Evolutionary conservation across 768 basidiomycete genomes (phyloP).

Genomic region (Leccinum boreale): DNA sequence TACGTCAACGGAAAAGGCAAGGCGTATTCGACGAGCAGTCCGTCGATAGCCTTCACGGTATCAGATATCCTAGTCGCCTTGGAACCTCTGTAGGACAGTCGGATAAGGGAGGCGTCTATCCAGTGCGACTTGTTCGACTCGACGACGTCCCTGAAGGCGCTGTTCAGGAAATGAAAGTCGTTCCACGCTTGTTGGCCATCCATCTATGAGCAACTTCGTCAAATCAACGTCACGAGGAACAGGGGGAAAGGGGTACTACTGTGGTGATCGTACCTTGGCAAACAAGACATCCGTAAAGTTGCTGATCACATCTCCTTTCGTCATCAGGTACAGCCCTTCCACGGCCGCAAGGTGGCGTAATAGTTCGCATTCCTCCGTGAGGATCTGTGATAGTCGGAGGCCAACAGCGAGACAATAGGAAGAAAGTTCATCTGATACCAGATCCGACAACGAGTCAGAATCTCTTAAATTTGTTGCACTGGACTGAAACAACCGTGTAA

Average conservation of each 20-base stretch:
- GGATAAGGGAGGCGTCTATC: conserved; percentile 68
- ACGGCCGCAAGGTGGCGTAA: conserved; percentile 60
- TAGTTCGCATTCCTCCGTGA: conserved; percentile 65
- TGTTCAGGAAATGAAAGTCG: conserved; percentile 84
- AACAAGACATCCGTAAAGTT: conserved; percentile 75
- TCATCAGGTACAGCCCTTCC: conserved; percentile 73
- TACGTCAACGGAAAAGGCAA: conserved; percentile 81
- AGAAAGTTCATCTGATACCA: conserved; percentile 63
- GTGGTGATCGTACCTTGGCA: conserved; percentile 49
- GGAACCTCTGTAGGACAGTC: conserved; percentile 61
- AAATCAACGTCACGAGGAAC: background rate
- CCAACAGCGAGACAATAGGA: conserved; percentile 54
- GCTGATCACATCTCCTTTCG: conserved; percentile 71
- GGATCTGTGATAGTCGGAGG: conserved; percentile 48
- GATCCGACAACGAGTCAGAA: conserved; percentile 55
- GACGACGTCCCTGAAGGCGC: conserved; percentile 66
- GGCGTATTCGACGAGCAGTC: conserved; percentile 72
- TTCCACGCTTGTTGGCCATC: conserved; percentile 68
- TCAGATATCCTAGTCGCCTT: conserved; percentile 43
- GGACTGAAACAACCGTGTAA: conserved; percentile 38
- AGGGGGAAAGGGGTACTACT: background rate
- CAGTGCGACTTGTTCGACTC: conserved; percentile 49
- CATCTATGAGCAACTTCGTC: conserved; percentile 47
- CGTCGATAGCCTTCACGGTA: conserved; percentile 64
- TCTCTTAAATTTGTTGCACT: conserved; percentile 42